Base-by-base conservation (phyloP, 148 eudicot species). In the Simmondsia chinensis region DNA sequence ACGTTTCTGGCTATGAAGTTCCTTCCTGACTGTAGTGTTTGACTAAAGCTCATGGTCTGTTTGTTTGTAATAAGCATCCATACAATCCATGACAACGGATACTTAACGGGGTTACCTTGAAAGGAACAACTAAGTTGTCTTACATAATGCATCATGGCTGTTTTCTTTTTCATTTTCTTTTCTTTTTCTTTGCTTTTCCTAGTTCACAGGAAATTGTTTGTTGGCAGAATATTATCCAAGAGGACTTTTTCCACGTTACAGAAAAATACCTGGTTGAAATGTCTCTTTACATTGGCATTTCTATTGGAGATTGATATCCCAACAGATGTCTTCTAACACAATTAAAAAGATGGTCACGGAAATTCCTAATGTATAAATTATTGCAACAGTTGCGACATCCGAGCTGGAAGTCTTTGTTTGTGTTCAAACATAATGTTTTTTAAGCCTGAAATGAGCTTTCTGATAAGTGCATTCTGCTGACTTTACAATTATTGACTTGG, bases 391-490 rank as follows among this genome's bases (percentile, higher is more conserved):
- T 43, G 46, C 47, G 14, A 13, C 46, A 19, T 15, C 24, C 20
- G 13, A 22, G 65, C 44, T 42, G 50, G 64, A 60, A 43, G 57
- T 60, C 51, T 22, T 49, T 50, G 51, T 42, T 59, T 46, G 25
- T 28, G 20, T 9, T 55, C 14, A 3, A 7, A 33, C 5, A 33
- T 43, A 16, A n/a, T 18, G 20, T 4, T 41, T 33, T 42, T 21
- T 22, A 43, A 25, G 17, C n/a, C 20, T 9, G 27, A 21, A 13
- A n/a, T n/a, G n/a, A n/a, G n/a, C n/a, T n/a, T n/a, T n/a, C 18
- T 50, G 50, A 34, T 50, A 30, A 24, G 11, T 35, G 18, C n/a
- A 32, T 50, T 37, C 43, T 50, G 42, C 33, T 47, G 63, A 57
- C 54, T 29, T 47, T 23, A 31, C 45, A 46, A 36, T 56, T 20